Evolutionary conservation across 345 rosid species (phyloP).

Genomic region (Rhizophora mangle): DNA sequence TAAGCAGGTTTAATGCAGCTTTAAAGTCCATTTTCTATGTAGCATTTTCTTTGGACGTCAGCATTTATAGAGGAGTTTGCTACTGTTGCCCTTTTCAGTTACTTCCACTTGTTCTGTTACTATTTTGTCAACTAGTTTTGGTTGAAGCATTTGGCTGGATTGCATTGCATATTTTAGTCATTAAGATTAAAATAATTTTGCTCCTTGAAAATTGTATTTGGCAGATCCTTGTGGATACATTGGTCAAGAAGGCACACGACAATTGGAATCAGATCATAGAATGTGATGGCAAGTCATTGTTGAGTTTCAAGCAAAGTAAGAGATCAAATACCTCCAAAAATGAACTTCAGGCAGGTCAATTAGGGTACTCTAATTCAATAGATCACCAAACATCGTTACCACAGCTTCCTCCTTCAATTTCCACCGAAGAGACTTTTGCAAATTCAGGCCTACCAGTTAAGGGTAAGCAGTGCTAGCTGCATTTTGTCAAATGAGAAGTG

Average conservation of each 20-base stretch:
- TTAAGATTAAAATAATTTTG: not conserved
- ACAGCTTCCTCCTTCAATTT: conserved; percentile 43
- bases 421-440: conserved; percentile 48
- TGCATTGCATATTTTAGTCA: not conserved
- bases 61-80: too few species aligned
- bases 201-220: conserved; percentile 21
- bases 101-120: too few species aligned
- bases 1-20: too few species aligned
- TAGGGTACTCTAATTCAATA: conserved; percentile 42
- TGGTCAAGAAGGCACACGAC: conserved; percentile 93
- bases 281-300: conserved; percentile 82
- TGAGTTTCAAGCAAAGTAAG: conserved; percentile 64
- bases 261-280: conserved; percentile 82
- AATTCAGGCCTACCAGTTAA: conserved; percentile 50
- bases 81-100: too few species aligned
- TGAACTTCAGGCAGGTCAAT: conserved; percentile 45
- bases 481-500: not conserved
- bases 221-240: conserved; percentile 81
- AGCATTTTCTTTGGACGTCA: too few species aligned
- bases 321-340: conserved; percentile 41
- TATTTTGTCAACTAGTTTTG: not conserved
- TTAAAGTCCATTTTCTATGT: too few species aligned
- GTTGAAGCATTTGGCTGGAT: not conserved
- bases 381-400: conserved; percentile 56
- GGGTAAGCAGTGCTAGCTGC: conserved; percentile 37